phyloP scores from a whole-genome alignment of 225 moss, liverwort and hornwort genomes.

The Takakia lepidozioides region DNA sequence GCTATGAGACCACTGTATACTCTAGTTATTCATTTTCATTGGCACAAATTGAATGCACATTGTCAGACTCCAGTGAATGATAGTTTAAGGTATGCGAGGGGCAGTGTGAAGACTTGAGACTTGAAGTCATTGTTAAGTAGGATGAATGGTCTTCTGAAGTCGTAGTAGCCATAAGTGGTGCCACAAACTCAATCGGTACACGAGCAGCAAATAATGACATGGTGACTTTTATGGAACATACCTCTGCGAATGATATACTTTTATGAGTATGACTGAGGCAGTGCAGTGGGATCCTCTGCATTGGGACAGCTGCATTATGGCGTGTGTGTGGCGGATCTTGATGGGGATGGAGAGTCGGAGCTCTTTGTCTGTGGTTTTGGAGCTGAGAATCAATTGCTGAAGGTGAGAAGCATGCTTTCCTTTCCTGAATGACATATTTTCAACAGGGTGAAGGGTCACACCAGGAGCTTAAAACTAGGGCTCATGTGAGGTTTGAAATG shows the following conservation, averaged over 20 bases:
- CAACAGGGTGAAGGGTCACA: too few relatives aligned
- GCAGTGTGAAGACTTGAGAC: neutral
- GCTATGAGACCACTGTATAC: neutral
- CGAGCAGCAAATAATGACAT: too few relatives aligned
- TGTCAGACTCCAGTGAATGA: too few relatives aligned
- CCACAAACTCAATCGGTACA: neutral
- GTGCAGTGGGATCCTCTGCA: too few relatives aligned
- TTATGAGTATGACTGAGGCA: constrained; percentile 4
- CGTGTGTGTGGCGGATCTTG: constrained; percentile 80
- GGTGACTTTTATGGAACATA: neutral
- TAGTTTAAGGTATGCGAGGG: neutral
- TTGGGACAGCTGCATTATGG: constrained; percentile 88
- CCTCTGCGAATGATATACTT: neutral
- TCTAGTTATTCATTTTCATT: too few relatives aligned
- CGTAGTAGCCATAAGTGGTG: neutral
- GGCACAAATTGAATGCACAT: too few relatives aligned
- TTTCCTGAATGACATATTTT: too few relatives aligned
- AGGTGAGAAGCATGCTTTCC: constrained; percentile 35
- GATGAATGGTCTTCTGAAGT: neutral
- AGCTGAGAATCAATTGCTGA: constrained; percentile 61
- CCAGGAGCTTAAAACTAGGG: too few relatives aligned
- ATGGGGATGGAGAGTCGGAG: constrained; percentile 72
- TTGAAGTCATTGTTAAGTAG: neutral
- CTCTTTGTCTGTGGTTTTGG: constrained; percentile 89
- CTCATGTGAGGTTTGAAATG: too few relatives aligned